phyloP scores from a whole-genome alignment of 768 basidiomycete genomes.

The Cystofilobasidium capitatum region DNA sequence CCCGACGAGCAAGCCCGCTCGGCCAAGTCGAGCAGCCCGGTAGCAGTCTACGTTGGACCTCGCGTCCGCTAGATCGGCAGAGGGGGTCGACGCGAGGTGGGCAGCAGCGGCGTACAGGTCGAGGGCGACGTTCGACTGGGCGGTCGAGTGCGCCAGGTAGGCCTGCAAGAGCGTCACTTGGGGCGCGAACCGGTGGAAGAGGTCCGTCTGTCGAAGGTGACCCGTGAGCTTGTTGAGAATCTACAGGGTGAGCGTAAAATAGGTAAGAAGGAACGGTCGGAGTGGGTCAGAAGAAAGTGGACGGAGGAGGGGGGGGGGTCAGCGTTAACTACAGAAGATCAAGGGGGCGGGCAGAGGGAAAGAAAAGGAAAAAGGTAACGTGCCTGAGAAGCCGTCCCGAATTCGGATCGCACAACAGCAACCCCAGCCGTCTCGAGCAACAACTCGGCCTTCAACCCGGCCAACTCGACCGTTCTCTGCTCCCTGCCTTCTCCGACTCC shows the following conservation, averaged over 20 bases:
- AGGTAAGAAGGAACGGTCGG: background rate
- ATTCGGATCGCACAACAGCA: constrained; percentile 22
- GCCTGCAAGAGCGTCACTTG: constrained; percentile 23
- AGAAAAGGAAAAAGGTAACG: background rate
- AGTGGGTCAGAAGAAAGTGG: too few relatives aligned
- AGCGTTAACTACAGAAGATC: too few relatives aligned
- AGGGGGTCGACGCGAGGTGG: constrained; percentile 10
- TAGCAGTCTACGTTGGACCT: background rate
- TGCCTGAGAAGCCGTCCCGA: constrained; percentile 10
- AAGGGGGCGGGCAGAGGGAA: background rate
- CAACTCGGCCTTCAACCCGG: constrained; percentile 16
- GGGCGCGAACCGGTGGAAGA: constrained; percentile 17
- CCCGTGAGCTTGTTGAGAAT: constrained; percentile 12
- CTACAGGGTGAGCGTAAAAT: background rate
- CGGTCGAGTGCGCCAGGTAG: constrained; percentile 21
- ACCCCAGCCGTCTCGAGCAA: constrained; percentile 11
- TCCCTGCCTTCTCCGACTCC: background rate
- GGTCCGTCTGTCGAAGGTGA: background rate
- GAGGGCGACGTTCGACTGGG: constrained; percentile 1
- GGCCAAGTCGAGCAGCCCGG: constrained; percentile 15
- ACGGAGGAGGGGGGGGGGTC: too few relatives aligned
- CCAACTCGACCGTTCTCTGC: background rate
- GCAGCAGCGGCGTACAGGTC: constrained; percentile 15
- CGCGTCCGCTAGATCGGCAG: background rate
- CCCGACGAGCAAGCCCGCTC: constrained; percentile 23